Evolutionary conservation across 805 yeast genomes (phyloP).

Genomic region (Hanseniaspora nectarophila): DNA sequence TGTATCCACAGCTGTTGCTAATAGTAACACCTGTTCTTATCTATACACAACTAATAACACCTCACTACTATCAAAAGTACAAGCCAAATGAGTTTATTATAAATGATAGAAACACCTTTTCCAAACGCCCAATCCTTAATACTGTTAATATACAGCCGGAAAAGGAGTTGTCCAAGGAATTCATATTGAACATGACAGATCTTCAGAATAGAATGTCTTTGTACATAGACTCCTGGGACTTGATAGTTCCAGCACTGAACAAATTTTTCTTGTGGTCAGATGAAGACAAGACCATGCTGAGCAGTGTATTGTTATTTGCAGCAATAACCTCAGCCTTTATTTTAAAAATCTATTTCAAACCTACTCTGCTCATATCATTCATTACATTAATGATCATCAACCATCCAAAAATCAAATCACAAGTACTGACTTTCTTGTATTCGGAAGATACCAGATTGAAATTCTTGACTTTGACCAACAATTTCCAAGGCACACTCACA

Average conservation of each 20-base stretch:
- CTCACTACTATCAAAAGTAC: conserved; percentile 50
- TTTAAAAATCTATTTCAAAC: neutral
- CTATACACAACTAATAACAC: conserved; percentile 29
- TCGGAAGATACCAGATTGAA: conserved; percentile 56
- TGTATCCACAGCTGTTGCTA: conserved; percentile 48
- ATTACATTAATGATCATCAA: conserved; percentile 25
- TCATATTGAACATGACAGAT: conserved; percentile 66
- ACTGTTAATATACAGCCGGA: conserved; percentile 53
- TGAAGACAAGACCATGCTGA: neutral
- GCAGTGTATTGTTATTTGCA: neutral
- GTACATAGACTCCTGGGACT: conserved; percentile 54
- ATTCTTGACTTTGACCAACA: conserved; percentile 38
- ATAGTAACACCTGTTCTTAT: conserved; percentile 46
- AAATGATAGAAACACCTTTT: conserved; percentile 29
- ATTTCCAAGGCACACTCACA: conserved; percentile 9
- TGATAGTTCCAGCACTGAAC: conserved; percentile 16
- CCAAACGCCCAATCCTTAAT: conserved; percentile 33
- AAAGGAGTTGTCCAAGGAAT: conserved; percentile 68
- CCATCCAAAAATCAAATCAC: conserved; percentile 46
- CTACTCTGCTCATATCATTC: neutral
- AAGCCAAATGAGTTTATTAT: conserved; percentile 33
- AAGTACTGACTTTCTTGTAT: conserved; percentile 36
- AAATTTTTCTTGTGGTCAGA: conserved; percentile 4
- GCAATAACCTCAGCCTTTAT: neutral
- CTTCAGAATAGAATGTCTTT: conserved; percentile 67